phyloP scores from a whole-genome alignment of 768 basidiomycete species.

The Tephrocybe sp. region DNA sequence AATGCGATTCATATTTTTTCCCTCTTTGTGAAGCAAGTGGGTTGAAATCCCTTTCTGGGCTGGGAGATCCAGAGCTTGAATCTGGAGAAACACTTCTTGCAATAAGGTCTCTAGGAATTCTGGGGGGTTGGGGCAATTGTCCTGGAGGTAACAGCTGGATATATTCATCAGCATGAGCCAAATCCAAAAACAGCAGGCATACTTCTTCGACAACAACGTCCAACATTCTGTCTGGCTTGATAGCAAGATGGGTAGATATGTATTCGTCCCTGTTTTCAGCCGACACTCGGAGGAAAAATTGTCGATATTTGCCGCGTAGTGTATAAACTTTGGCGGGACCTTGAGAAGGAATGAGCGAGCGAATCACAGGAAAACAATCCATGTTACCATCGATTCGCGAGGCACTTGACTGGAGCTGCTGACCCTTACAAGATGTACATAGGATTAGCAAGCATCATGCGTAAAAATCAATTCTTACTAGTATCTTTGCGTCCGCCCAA shows the following conservation, averaged over 20 bases:
- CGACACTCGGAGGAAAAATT: constrained; percentile 63
- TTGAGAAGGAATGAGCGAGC: constrained; percentile 21
- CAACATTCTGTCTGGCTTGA: constrained; percentile 53
- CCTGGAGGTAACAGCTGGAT: constrained; percentile 35
- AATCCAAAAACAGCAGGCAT: constrained; percentile 19
- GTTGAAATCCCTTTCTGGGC: constrained; percentile 9
- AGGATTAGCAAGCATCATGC: background rate
- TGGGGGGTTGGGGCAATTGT: constrained; percentile 28
- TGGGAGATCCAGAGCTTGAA: constrained; percentile 12
- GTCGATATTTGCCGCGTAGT: constrained; percentile 64
- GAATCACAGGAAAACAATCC: background rate
- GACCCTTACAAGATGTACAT: constrained; percentile 33
- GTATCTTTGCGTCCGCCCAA: constrained; percentile 70
- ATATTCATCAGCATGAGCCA: constrained; percentile 1
- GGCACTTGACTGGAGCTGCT: constrained; percentile 56
- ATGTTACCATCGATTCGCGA: constrained; percentile 65
- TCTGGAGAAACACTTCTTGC: constrained; percentile 15
- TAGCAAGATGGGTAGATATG: constrained; percentile 53
- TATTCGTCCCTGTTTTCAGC: constrained; percentile 49
- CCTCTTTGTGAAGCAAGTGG: constrained; percentile 2
- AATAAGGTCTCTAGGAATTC: constrained; percentile 26
- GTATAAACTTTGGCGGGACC: constrained; percentile 70
- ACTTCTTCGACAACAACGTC: constrained; percentile 61
- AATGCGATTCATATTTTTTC: constrained; percentile 1
- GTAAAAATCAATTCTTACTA: constrained; percentile 34